phyloP scores from a whole-genome alignment of 225 moss, liverwort and hornwort species.

The Bryoerythrophyllum caledonicum region DNA sequence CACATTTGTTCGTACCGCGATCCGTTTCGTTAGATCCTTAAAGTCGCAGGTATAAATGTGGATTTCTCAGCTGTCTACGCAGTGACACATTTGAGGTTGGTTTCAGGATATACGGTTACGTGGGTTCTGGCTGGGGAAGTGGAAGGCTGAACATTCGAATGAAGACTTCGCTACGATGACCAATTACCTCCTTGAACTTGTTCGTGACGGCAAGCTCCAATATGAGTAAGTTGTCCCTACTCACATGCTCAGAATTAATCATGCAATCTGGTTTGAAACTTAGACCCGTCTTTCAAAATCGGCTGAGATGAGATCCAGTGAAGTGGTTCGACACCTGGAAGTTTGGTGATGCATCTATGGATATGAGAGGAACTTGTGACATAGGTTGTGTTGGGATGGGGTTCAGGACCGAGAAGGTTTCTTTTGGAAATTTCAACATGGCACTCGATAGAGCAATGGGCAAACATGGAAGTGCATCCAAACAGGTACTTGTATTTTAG shows the following conservation, averaged over 20 bases:
- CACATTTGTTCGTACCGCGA: neutral
- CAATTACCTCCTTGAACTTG: slow-evolving; percentile 65
- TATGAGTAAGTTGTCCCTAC: slow-evolving; percentile 54
- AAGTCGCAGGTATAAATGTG: neutral
- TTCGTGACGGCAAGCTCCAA: slow-evolving; percentile 68
- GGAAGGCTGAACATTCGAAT: slow-evolving; percentile 54
- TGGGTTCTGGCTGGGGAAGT: slow-evolving; percentile 89
- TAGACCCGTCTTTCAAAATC: neutral
- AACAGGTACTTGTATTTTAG: slow-evolving; percentile 82
- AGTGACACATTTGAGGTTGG: slow-evolving; percentile 17
- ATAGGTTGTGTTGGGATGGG: slow-evolving; percentile 29
- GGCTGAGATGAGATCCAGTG: neutral
- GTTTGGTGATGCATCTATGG: neutral
- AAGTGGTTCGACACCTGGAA: slow-evolving; percentile 1
- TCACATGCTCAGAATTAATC: neutral
- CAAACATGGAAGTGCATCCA: slow-evolving; percentile 64
- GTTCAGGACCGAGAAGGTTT: slow-evolving; percentile 72
- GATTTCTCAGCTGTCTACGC: slow-evolving; percentile 6
- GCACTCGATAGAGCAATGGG: slow-evolving; percentile 84
- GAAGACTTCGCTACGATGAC: slow-evolving; percentile 68
- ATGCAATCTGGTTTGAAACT: slow-evolving; percentile 8
- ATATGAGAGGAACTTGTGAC: slow-evolving; percentile 4
- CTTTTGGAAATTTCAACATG: slow-evolving; percentile 60
- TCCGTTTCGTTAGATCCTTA: neutral
- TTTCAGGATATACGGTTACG: slow-evolving; percentile 68